A percentile compares a stretch with the other conserved stretches of the same genome.
Conservation (phyloP, 2,329 filamentous ascomycete genomes). For the Colletotrichum limetticola region DNA sequence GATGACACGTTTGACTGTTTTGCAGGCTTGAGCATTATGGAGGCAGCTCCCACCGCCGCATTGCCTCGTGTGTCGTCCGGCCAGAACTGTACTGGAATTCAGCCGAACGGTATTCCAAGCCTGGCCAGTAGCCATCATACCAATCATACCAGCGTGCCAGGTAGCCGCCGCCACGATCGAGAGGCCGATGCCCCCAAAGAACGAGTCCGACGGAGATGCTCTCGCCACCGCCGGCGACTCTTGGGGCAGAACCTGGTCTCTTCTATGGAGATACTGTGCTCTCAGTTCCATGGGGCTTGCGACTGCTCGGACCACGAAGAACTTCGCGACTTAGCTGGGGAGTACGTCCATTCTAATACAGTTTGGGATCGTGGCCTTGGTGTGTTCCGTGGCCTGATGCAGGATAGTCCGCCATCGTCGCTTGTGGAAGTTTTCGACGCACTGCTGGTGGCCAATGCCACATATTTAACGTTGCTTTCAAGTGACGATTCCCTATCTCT, state of each 20-base stretch:
- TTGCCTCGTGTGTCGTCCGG: too few relatives aligned
- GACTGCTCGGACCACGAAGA: not conserved
- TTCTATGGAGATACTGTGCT: slow-evolving; percentile 25
- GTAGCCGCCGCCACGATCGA: not conserved
- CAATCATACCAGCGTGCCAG: not conserved
- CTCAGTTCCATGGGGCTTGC: slow-evolving; percentile 19
- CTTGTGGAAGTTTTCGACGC: slow-evolving; percentile 32
- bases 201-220: slow-evolving; percentile 2
- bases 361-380: slow-evolving; percentile 34
- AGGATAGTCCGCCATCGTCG: slow-evolving; percentile 31
- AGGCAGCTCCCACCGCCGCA: not conserved
- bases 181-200: not conserved
- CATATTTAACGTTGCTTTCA: slow-evolving; percentile 19
- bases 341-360: slow-evolving; percentile 5
- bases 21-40: not conserved
- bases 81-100: not conserved
- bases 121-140: not conserved
- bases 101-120: accelerated
- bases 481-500: slow-evolving; percentile 19
- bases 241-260: slow-evolving; percentile 29
- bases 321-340: not conserved
- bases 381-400: slow-evolving; percentile 32
- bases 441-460: slow-evolving; percentile 33
- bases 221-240: slow-evolving; percentile 14
- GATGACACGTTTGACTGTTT: slow-evolving; percentile 3